Conservation (phyloP, 768 basidiomycete species). For the Termitomyces sp. region DNA sequence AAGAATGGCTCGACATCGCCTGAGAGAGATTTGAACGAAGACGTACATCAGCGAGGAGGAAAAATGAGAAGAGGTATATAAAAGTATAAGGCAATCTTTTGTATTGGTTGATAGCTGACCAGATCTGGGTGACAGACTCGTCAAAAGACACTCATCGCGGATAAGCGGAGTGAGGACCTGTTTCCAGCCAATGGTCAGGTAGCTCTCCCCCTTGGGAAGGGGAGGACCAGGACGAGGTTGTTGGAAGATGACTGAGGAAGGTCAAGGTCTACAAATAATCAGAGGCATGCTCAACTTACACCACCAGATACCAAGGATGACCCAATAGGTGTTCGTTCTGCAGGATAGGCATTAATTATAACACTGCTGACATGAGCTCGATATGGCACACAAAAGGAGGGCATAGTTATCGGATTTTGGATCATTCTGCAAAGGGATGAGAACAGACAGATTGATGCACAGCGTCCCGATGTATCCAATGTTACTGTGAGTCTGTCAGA, state of each 20-base stretch:
- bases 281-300: conserved; percentile 42
- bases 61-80: conserved; percentile 72
- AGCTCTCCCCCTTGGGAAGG: conserved; percentile 72
- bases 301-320: conserved; percentile 84
- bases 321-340: conserved; percentile 75
- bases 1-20: neutral
- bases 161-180: conserved; percentile 41
- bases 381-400: conserved; percentile 56
- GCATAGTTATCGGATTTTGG: conserved; percentile 73
- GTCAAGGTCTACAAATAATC: neutral
- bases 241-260: conserved; percentile 68
- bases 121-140: conserved; percentile 48
- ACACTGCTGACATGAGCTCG: neutral
- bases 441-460: conserved; percentile 64
- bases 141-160: neutral
- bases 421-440: conserved; percentile 58
- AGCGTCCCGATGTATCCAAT: conserved; percentile 69
- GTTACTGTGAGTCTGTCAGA: conserved; percentile 66
- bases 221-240: conserved; percentile 80
- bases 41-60: conserved; percentile 74
- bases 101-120: conserved; percentile 71
- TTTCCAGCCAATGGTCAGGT: conserved; percentile 83
- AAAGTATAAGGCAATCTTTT: conserved; percentile 80
- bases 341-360: neutral
- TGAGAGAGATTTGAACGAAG: neutral